Conservation (phyloP, 805 yeast genomes). For the Ogataea degrootiae region DNA sequence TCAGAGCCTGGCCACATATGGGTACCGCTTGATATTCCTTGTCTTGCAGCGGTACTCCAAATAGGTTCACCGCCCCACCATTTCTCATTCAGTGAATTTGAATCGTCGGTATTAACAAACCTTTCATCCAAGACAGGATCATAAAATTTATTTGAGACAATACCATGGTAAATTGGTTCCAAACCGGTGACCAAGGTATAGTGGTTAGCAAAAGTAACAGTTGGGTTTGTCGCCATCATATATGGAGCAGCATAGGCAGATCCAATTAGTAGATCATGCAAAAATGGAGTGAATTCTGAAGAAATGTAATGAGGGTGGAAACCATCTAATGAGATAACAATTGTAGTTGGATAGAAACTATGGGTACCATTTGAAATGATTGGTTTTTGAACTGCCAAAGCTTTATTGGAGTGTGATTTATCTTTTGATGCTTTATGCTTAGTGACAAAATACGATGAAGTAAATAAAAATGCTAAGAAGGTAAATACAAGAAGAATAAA, state of each 20-base stretch:
- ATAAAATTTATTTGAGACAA: slow-evolving; percentile 75
- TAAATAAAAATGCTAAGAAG: slow-evolving; percentile 6
- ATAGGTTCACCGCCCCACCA: slow-evolving; percentile 93
- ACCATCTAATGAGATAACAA: slow-evolving; percentile 79
- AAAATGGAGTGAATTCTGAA: slow-evolving; percentile 58
- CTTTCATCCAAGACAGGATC: slow-evolving; percentile 53
- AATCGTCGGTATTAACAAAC: slow-evolving; percentile 60
- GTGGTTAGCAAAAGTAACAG: slow-evolving; percentile 87
- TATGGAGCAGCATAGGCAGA: slow-evolving; percentile 71
- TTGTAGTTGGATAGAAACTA: slow-evolving; percentile 70
- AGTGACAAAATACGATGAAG: slow-evolving; percentile 3
- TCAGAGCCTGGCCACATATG: slow-evolving; percentile 98
- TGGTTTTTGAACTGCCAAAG: slow-evolving; percentile 12
- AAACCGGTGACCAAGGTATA: slow-evolving; percentile 89
- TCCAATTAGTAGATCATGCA: slow-evolving; percentile 51
- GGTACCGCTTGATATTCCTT: slow-evolving; percentile 64
- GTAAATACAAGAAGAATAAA: slow-evolving; percentile 3
- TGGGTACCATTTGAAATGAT: slow-evolving; percentile 57
- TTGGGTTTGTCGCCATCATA: slow-evolving; percentile 84
- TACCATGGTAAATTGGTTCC: slow-evolving; percentile 80
- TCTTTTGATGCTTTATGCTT: slow-evolving; percentile 2
- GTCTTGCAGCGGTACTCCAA: slow-evolving; percentile 71
- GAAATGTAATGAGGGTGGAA: slow-evolving; percentile 87
- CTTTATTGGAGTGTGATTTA: background rate
- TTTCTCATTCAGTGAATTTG: slow-evolving; percentile 44